Percentiles rank a stretch among this genome's conserved stretches.
Evolutionary conservation across 306 rosid genomes (phyloP).

Genomic region (Inga laurina): DNA sequence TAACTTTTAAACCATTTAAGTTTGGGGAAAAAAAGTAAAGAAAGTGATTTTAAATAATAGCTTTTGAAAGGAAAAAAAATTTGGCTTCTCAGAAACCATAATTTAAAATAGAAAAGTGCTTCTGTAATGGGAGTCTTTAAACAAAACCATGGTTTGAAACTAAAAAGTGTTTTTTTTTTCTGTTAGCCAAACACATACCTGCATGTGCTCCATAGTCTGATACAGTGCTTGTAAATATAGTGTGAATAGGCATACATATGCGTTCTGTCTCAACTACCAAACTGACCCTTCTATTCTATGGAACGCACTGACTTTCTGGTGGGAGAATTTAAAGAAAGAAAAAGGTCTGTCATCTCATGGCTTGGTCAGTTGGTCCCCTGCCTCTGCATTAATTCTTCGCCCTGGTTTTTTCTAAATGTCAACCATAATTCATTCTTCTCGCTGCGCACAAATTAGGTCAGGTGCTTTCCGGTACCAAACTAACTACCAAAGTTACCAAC

Average conservation of each 20-base stretch:
- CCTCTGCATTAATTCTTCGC: constrained; percentile 3
- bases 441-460: neutral
- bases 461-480: neutral
- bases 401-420: neutral
- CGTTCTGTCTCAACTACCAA: constrained; percentile 43
- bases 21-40: accelerated
- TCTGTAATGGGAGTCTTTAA: no score
- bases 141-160: no score
- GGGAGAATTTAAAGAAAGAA: constrained; percentile 11
- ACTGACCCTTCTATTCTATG: constrained; percentile 11
- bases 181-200: no score
- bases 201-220: no score
- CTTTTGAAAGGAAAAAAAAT: no score
- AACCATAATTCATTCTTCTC: neutral
- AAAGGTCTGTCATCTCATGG: constrained; percentile 27
- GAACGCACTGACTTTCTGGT: constrained; percentile 43
- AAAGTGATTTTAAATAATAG: no score
- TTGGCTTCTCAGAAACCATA: no score
- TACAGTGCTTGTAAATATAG: neutral
- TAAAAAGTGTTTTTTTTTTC: no score
- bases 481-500: neutral
- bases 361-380: constrained; percentile 17
- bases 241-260: constrained; percentile 35
- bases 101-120: no score
- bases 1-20: no score